Conservation (phyloP, 1,284 basidiomycete genomes). For the Cryptococcus sp. region DNA sequence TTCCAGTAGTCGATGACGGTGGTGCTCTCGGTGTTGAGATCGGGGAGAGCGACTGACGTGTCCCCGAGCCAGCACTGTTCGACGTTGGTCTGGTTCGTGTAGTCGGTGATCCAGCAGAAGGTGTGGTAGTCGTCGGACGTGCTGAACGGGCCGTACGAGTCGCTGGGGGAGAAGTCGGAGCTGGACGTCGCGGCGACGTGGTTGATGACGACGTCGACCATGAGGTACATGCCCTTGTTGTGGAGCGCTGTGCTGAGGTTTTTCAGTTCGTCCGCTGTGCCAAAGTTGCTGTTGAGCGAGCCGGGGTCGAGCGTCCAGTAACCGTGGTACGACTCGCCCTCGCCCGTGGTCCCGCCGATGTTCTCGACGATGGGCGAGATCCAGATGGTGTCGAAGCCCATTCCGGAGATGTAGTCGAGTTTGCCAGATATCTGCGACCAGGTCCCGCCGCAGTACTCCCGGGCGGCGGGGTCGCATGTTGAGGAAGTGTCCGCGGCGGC, state of each 20-base stretch:
- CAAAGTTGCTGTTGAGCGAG: constrained; percentile 55
- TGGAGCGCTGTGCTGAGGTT: constrained; percentile 54
- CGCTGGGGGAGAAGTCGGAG: constrained; percentile 18
- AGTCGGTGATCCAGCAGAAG: constrained; percentile 52
- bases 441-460: constrained; percentile 49
- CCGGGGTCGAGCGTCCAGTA: constrained; percentile 31
- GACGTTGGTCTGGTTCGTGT: constrained; percentile 54
- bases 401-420: constrained; percentile 51
- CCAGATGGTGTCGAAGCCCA: constrained; percentile 54
- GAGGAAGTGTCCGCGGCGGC: constrained; percentile 31
- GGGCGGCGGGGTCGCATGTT: constrained; percentile 32
- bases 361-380: constrained; percentile 51
- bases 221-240: constrained; percentile 55
- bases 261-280: constrained; percentile 53
- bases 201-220: constrained; percentile 55
- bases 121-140: constrained; percentile 48
- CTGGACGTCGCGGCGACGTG: constrained; percentile 34
- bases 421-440: constrained; percentile 43
- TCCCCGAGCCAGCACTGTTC: constrained; percentile 57
- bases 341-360: constrained; percentile 39
- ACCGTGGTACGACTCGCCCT: constrained; percentile 53
- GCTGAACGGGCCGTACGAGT: constrained; percentile 41
- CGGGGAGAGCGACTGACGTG: constrained; percentile 42
- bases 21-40: constrained; percentile 55
- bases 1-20: constrained; percentile 50